Evolutionary conservation across 495 filamentous ascomycete species (phyloP), one percentile per base, ranked within the genome.

Genomic region (Hypomontagnella monticulosa): DNA sequence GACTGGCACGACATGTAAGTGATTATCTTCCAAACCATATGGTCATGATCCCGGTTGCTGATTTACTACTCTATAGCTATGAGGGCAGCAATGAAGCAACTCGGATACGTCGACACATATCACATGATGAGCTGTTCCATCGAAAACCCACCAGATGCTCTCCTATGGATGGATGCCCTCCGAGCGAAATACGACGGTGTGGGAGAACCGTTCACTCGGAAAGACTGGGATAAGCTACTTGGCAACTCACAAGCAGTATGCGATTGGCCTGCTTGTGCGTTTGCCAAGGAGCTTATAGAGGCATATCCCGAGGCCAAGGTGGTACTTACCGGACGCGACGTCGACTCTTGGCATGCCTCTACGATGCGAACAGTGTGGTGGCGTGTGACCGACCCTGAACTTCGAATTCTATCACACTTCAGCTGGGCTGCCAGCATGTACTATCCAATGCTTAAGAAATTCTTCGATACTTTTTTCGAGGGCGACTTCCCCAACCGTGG

Each of bases 271-370:
- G 85, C 85, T 40, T 85, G 83, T 49, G 84, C 85, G 30, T 90
- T 90, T 63, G 86, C 84, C 44, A 82, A 85, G 67, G 88, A 91
- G 71, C 76, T 91, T 33, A 88, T 90, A 32, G 85, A 85, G 46
- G 85, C 87, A 11, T 90, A 90, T 64, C 87, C 88, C 11, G 87
- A 90, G 42, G 87, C 87, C 33, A 90, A 90, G 72, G 84, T 90
- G 37, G 81, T 90, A 41, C 72, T 90, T 61, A 85, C 84, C 18
- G 84, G 80, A 33, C 83, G 88, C 32, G 87, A 89, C 36, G 74
- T 75, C 16, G 73, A 82, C 62, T 67, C 65, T 7, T 84, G 82
- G 83, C 76, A 77, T 62, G 67, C 74, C 0, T 78, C 70, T 27
- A 79, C 78, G 54, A 72, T 75, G 63, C 67, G 72, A 41, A 82